Percentiles rank a stretch among this genome's conserved stretches.
phyloP scores from a whole-genome alignment of 257 asterid species.

The Dorcoceras hygrometricum region DNA sequence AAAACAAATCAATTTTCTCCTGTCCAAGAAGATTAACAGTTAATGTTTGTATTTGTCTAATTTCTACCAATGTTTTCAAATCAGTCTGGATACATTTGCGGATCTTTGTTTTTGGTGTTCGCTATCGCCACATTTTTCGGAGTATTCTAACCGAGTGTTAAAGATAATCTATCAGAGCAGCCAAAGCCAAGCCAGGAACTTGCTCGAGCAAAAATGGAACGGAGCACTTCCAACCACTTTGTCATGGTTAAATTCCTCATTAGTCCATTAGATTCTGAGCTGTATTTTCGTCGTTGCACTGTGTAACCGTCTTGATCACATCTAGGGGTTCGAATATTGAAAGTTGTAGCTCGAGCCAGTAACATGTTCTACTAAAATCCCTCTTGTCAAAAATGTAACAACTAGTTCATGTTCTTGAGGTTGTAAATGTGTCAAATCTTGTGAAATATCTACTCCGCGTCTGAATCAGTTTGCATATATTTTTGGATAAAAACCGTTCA shows the following conservation, averaged over 20 bases:
- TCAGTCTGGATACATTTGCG: slow-evolving; percentile 96
- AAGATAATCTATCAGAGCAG: not conserved
- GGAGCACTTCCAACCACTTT: not conserved
- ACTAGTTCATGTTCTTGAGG: not conserved
- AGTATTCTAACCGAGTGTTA: slow-evolving; percentile 49
- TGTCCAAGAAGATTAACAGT: not conserved
- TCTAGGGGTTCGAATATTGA: not conserved
- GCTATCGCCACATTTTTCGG: slow-evolving; percentile 89
- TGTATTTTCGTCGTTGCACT: not conserved
- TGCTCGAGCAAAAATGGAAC: not conserved
- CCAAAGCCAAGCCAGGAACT: not conserved
- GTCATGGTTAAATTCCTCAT: not conserved
- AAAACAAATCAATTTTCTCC: slow-evolving; percentile 14
- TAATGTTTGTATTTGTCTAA: not conserved
- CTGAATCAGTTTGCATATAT: not conserved
- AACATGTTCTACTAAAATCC: not conserved
- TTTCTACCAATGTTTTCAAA: slow-evolving; percentile 19
- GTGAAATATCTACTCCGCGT: no score
- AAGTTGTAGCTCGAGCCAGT: not conserved
- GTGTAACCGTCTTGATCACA: no score
- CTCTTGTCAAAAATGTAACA: not conserved
- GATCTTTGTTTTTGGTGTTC: slow-evolving; percentile 67
- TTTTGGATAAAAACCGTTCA: not conserved
- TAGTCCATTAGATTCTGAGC: not conserved
- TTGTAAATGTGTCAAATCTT: not conserved